phyloP scores from a whole-genome alignment of 352 stramenopile species.

The Phytophthora macrochlamydospora region DNA sequence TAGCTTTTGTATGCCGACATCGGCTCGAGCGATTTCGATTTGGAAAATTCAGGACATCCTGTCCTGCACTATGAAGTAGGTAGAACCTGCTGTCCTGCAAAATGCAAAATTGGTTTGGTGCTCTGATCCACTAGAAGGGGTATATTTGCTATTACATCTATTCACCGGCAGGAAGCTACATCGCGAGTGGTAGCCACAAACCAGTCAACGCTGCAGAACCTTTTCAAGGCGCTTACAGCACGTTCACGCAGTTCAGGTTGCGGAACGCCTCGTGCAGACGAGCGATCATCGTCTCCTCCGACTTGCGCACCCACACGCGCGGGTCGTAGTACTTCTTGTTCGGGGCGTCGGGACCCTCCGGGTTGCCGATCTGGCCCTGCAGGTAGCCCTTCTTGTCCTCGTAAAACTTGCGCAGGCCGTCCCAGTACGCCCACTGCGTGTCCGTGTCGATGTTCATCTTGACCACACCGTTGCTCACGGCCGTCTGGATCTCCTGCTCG shows the following conservation, averaged over 20 bases:
- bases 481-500: constrained; percentile 95
- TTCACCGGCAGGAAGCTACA: not conserved
- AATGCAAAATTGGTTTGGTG: not conserved
- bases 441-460: constrained; percentile 99
- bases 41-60: too few species aligned
- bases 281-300: constrained; percentile 94
- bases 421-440: constrained; percentile 99
- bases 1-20: too few species aligned
- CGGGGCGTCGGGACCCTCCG: constrained; percentile 95
- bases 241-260: constrained; percentile 87
- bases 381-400: constrained; percentile 97
- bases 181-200: not conserved
- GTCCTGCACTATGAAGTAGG: too few species aligned
- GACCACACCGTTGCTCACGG: constrained; percentile 96
- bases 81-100: too few species aligned
- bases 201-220: not conserved
- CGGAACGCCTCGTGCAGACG: constrained; percentile 92
- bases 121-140: constrained; percentile 1
- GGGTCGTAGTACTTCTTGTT: constrained; percentile 99
- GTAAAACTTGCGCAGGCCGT: constrained; percentile 98
- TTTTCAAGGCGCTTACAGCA: constrained; percentile 33
- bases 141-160: constrained; percentile 40
- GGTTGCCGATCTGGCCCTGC: constrained; percentile 98
- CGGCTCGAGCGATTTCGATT: too few species aligned
- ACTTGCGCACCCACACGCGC: constrained; percentile 97